These are phyloP conservation scores for Dendrobium chrysotoxum DNA, from an alignment of 106 monocot genomes.

Conservation along the genomic window DNA sequence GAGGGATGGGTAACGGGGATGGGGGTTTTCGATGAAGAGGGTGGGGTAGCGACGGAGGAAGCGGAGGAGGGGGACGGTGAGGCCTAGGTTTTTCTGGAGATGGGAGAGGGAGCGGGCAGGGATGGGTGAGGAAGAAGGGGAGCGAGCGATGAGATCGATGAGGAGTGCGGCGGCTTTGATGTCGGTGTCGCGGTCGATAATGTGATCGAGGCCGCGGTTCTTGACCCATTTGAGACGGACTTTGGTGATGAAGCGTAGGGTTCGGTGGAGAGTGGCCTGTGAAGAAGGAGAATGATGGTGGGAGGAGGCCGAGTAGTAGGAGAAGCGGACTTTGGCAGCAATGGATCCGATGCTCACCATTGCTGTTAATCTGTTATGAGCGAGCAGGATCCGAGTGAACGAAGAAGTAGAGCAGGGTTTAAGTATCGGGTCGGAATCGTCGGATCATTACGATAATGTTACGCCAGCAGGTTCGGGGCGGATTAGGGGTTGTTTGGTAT, in stretches of 20 bases:
- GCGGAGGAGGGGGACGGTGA: slow-evolving; percentile 87
- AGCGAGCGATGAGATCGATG: slow-evolving; percentile 54
- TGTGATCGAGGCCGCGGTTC: slow-evolving; percentile 81
- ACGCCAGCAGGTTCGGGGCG: too few relatives aligned
- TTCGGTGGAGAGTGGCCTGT: not conserved
- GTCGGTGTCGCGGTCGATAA: slow-evolving; percentile 85
- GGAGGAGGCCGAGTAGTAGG: not conserved
- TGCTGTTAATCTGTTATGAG: not conserved
- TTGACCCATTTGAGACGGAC: slow-evolving; percentile 96
- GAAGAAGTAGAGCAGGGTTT: not conserved
- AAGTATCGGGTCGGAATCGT: not conserved
- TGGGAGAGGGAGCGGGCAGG: slow-evolving; percentile 53
- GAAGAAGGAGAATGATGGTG: not conserved
- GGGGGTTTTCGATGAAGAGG: slow-evolving; percentile 63
- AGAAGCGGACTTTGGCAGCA: not conserved
- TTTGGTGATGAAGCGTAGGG: slow-evolving; percentile 13
- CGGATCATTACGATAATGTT: too few relatives aligned
- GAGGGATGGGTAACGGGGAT: slow-evolving; percentile 61
- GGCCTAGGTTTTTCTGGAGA: slow-evolving; percentile 68
- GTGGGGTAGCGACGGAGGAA: slow-evolving; percentile 91
- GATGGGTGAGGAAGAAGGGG: slow-evolving; percentile 24
- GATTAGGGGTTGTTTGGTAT: too few relatives aligned
- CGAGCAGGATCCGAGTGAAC: not conserved
- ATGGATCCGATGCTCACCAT: not conserved
- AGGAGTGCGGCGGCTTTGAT: slow-evolving; percentile 71